Evolutionary conservation across 139 green algal species (phyloP).

Genomic region (Diplosphaera chodatii): DNA sequence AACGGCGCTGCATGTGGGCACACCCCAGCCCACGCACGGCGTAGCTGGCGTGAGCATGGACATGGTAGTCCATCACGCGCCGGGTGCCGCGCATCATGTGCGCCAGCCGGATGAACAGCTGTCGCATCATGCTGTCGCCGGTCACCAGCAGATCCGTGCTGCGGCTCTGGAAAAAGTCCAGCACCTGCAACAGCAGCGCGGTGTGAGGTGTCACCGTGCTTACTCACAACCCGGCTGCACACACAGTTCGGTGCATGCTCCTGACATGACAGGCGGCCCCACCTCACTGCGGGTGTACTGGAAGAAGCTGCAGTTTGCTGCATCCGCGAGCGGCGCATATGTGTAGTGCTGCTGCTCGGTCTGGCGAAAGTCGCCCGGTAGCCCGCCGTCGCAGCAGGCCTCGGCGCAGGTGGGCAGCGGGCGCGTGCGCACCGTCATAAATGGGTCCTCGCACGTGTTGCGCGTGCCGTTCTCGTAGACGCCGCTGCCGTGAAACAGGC

Average conservation of each 20-base stretch:
- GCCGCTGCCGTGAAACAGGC: not conserved
- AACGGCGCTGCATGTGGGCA: too few relatives aligned
- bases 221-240: too few relatives aligned
- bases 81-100: slow-evolving; percentile 16
- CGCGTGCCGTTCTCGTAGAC: not conserved
- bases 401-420: not conserved
- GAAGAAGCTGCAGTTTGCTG: not conserved
- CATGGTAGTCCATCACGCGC: slow-evolving; percentile 17
- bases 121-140: slow-evolving; percentile 21
- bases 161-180: slow-evolving; percentile 11
- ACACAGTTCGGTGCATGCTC: too few relatives aligned
- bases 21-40: not conserved
- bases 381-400: not conserved
- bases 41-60: slow-evolving; percentile 16
- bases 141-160: slow-evolving; percentile 5
- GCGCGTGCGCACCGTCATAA: not conserved
- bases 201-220: too few relatives aligned
- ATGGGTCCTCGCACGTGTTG: not conserved
- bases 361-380: not conserved
- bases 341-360: not conserved
- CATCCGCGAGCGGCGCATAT: not conserved
- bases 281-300: not conserved
- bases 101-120: slow-evolving; percentile 18
- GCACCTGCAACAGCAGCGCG: too few relatives aligned
- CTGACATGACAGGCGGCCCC: too few relatives aligned